These are phyloP conservation scores for Flueggea neowawraea DNA, from an alignment of 441 rosid species.

Conservation along the genomic window DNA sequence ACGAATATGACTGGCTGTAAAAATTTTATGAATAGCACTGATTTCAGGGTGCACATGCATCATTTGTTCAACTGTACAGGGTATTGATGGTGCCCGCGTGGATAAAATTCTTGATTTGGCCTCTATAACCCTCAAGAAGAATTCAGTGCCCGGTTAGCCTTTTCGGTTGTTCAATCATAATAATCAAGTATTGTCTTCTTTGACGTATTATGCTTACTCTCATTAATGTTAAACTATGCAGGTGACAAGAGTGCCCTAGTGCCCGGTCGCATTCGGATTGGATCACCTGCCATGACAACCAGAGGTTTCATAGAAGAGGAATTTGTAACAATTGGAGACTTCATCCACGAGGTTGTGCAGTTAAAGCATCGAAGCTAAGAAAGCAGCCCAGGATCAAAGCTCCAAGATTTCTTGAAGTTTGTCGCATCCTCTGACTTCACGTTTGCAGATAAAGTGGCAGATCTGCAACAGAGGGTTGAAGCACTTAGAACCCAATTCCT, in stretches of 20 bases:
- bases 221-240: constrained; percentile 9
- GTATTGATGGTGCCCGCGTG: constrained; percentile 81
- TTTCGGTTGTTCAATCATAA: background rate
- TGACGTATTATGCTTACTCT: background rate
- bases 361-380: constrained; percentile 65
- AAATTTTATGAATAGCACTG: too few relatives aligned
- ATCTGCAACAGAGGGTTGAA: constrained; percentile 62
- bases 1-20: too few relatives aligned
- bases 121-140: constrained; percentile 88
- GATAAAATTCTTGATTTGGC: constrained; percentile 96
- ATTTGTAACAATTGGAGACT: constrained; percentile 60
- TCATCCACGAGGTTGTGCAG: constrained; percentile 79
- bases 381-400: constrained; percentile 54
- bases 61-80: constrained; percentile 29
- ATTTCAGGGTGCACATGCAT: too few relatives aligned
- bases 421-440: constrained; percentile 54
- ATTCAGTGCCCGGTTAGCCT: constrained; percentile 78
- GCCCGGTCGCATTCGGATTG: constrained; percentile 93
- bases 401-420: constrained; percentile 70
- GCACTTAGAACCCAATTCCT: constrained; percentile 72
- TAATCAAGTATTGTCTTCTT: background rate
- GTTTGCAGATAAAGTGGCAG: constrained; percentile 41
- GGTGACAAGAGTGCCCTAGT: constrained; percentile 93
- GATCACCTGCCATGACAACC: constrained; percentile 93
- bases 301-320: constrained; percentile 76